Percentiles rank a stretch among this genome's conserved stretches.
These are phyloP conservation scores for Aaosphaeria arxii DNA, from an alignment of 2,329 filamentous ascomycete genomes.

Conservation along the genomic window DNA sequence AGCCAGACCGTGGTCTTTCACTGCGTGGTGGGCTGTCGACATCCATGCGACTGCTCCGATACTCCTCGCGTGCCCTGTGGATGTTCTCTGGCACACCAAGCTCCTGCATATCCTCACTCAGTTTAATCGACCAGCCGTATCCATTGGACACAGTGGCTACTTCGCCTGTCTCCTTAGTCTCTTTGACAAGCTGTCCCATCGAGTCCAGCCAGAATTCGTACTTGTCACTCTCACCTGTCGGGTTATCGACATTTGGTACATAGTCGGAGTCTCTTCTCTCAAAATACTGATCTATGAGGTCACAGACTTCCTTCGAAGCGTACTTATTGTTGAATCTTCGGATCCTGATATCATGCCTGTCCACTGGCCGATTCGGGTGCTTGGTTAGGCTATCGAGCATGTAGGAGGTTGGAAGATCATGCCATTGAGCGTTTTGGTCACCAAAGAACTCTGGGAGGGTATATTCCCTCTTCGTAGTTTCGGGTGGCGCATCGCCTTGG, in stretches of 20 bases:
- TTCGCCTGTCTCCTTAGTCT: no score
- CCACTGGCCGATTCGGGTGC: background rate
- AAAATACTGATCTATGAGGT: background rate
- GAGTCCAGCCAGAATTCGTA: background rate
- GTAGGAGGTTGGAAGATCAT: constrained; percentile 78
- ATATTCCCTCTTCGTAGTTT: background rate
- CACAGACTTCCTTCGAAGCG: background rate
- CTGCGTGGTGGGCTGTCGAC: background rate
- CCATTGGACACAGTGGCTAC: no score
- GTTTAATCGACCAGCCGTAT: no score
- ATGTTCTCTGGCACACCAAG: background rate
- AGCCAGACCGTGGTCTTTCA: background rate
- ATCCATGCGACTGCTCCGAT: background rate
- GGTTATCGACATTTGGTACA: background rate
- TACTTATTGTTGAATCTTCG: background rate
- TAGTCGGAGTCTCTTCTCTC: background rate
- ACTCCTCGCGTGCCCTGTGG: background rate
- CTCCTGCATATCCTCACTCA: no score
- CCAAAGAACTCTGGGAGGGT: constrained; percentile 75
- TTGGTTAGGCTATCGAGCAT: constrained; percentile 73
- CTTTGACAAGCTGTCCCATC: no score
- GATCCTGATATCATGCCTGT: background rate
- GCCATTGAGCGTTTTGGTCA: constrained; percentile 69
- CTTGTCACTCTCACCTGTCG: background rate
- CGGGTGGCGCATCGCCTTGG: constrained; percentile 10